phyloP scores from a whole-genome alignment of 1,284 basidiomycete species.

The Leucoagaricus sp. region DNA sequence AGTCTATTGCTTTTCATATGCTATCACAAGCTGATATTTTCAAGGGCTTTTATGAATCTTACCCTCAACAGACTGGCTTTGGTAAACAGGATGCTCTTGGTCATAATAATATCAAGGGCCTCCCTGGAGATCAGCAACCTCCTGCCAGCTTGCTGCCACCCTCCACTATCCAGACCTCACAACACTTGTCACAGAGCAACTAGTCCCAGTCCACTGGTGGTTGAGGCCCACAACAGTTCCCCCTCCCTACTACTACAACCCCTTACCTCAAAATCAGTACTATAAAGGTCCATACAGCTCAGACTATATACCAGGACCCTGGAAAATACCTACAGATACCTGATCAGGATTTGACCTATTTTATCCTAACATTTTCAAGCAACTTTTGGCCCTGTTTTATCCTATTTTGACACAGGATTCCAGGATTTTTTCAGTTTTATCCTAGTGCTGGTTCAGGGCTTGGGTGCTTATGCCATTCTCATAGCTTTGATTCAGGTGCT shows the following conservation, averaged over 20 bases:
- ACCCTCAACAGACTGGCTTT: conserved; percentile 59
- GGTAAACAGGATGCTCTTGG: conserved; percentile 59
- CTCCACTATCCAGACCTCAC: conserved; percentile 50
- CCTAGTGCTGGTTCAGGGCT: too few species aligned
- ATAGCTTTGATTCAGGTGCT: too few species aligned
- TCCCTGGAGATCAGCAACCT: conserved; percentile 55
- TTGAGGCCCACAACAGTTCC: conserved; percentile 66
- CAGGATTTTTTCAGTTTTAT: too few species aligned
- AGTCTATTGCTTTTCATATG: conserved; percentile 25
- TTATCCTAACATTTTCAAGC: too few species aligned
- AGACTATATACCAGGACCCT: conserved; percentile 70
- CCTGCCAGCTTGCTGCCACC: conserved; percentile 53
- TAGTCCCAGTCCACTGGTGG: conserved; percentile 58
- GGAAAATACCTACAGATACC: too few species aligned
- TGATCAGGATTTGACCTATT: too few species aligned
- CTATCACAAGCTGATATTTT: conserved; percentile 20
- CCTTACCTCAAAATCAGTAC: conserved; percentile 73
- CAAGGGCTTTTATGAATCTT: conserved; percentile 75
- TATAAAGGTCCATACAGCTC: conserved; percentile 73
- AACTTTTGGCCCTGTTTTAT: too few species aligned
- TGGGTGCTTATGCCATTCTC: too few species aligned
- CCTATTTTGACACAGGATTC: too few species aligned
- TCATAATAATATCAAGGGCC: conserved; percentile 73
- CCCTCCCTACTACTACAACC: conserved; percentile 66
- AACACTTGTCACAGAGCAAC: conserved; percentile 46